A percentile compares a stretch with the other conserved stretches of the same genome.
Evolutionary conservation across 2,329 filamentous ascomycete species (phyloP).

Genomic region (Aureobasidium musti): DNA sequence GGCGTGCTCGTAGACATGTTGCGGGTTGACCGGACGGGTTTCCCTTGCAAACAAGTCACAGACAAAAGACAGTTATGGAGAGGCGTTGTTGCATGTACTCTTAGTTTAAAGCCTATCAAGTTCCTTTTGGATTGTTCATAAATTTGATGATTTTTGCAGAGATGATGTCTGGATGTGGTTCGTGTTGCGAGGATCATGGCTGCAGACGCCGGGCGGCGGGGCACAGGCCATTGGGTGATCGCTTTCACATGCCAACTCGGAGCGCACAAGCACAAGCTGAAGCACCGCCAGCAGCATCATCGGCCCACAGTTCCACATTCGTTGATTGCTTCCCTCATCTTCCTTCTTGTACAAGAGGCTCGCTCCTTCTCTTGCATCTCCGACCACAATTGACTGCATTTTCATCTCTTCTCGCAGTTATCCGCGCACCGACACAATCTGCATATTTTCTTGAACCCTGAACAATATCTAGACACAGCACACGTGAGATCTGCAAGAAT

Average conservation of each 20-base stretch:
- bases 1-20: conserved; percentile 20
- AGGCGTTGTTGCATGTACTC: conserved; percentile 26
- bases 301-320: conserved; percentile 11
- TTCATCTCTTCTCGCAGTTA: not conserved
- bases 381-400: not conserved
- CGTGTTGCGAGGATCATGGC: not conserved
- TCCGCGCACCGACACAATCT: not conserved
- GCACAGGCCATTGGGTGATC: conserved; percentile 18
- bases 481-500: conserved; percentile 6
- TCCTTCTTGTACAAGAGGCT: not conserved
- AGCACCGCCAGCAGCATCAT: conserved; percentile 12
- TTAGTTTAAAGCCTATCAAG: conserved; percentile 17
- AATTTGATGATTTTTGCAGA: not conserved
- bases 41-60: not conserved
- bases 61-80: conserved; percentile 11
- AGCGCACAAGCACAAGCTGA: not conserved
- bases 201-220: not conserved
- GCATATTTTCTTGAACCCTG: not conserved
- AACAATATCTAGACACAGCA: conserved; percentile 14
- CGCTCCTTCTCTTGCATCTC: not conserved
- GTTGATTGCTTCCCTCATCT: not conserved
- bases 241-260: conserved; percentile 7
- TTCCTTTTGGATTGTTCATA: conserved; percentile 13
- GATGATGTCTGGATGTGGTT: not conserved
- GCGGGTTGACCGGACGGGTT: not conserved